Evolutionary conservation across 805 yeast genomes (phyloP), one percentile per base, ranked within the genome.

Genomic region (Danielia oregonensis): DNA sequence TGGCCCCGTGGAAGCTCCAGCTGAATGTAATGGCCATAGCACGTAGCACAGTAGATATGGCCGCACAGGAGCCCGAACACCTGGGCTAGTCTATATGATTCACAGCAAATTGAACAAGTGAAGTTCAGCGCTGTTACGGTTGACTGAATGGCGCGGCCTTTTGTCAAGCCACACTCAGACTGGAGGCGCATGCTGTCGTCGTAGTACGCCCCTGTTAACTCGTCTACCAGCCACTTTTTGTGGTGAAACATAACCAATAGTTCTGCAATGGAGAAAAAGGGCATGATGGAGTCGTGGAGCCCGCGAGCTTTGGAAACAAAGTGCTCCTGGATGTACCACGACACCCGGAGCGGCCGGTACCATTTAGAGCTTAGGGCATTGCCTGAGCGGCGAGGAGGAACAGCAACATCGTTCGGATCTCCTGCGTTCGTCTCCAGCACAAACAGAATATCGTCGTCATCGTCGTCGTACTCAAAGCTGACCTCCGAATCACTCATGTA

Each of bases 61-160:
- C 69, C 71, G 57, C 97, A 93, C 11, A 68, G 68, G 12, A 86
- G 55, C 3, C 70, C 57, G 47, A 78, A 85, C 2, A 63, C 57
- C 6, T 39, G 33, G 21, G 61, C 35, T 2, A 41, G 40, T 0
- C 52, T 51, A 0, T 72, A 73, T n/a, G n/a, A n/a, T 15, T 81
- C 82, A 54, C 86, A 85, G 57, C 96, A 89, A n/a, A 89, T 79
- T 11, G 57, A 48, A 54, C 96, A 87, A 17, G 54, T 41, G 43
- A 68, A 75, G 30, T 48, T 35, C 12, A 4, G 4, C 21, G 11
- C 27, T 11, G 3, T 21, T 12, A 9, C 12, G 7, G 8, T 8
- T 22, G 33, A 17, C 17, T 5, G 5, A 2, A 5, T 14, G n/a
- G 35, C 31, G 17, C 37, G 26, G 1, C 8, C 9, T 1, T 16